A percentile compares a stretch with the other conserved stretches of the same genome.
Evolutionary conservation across 2,329 filamentous ascomycete species (phyloP).

Genomic region (Lizonia empirigonia): DNA sequence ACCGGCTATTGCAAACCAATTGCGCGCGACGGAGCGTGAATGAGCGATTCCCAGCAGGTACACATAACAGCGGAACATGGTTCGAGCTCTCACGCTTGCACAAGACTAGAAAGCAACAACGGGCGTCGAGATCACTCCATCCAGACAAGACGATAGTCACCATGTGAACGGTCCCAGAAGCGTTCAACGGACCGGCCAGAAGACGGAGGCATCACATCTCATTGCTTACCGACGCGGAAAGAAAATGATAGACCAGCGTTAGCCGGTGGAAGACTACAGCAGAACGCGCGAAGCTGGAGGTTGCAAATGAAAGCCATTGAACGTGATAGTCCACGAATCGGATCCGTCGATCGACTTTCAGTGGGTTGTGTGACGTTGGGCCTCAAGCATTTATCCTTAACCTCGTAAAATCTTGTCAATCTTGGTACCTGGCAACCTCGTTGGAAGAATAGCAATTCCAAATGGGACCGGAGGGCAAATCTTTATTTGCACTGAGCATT

Average conservation of each 20-base stretch:
- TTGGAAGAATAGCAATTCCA: slow-evolving; percentile 4
- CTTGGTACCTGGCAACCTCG: slow-evolving; percentile 7
- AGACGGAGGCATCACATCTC: background rate
- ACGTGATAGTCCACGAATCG: slow-evolving; percentile 9
- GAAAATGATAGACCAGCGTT: background rate
- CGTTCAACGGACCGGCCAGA: background rate
- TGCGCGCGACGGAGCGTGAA: slow-evolving; percentile 1
- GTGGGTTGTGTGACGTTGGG: slow-evolving; percentile 6
- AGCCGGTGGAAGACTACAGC: slow-evolving; percentile 8
- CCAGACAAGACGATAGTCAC: background rate
- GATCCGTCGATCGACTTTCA: slow-evolving; percentile 4
- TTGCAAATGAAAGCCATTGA: slow-evolving; percentile 4
- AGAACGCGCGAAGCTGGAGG: slow-evolving; percentile 9
- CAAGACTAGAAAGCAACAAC: background rate
- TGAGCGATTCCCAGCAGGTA: background rate
- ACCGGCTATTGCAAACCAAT: background rate
- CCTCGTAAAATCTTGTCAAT: slow-evolving; percentile 12
- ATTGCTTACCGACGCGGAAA: background rate
- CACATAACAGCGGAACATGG: background rate
- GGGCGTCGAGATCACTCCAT: background rate
- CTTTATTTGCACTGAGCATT: slow-evolving; percentile 8
- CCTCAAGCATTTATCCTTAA: background rate
- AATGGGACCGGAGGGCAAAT: slow-evolving; percentile 18
- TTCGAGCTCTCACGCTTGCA: background rate
- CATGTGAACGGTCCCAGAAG: background rate